Base-by-base conservation (phyloP, 2,329 filamentous ascomycete species). In the Fusarium mexicanum region DNA sequence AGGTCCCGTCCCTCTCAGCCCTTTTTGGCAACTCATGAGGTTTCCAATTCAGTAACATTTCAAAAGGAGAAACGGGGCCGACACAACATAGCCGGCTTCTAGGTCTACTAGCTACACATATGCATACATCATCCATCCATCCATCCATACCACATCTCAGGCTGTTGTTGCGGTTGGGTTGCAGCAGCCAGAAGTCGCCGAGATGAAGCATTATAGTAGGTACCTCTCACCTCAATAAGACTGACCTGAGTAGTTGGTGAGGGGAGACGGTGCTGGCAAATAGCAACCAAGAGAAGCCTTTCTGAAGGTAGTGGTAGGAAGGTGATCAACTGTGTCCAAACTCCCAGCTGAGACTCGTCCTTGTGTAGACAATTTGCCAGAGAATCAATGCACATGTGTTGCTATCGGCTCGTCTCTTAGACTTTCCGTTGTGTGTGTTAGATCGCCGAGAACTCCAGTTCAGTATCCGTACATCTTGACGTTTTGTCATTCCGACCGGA, bases 41-140 rank as follows among this genome's bases (percentile, higher is more conserved):
- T 73, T 67, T 73, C 54, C 22, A 51, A 71, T 53, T 74, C 59
- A 68, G 44, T 55, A 57, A 71, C 71, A 61, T 67, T 67, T 58
- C 61, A 47, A 60, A 73, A 58, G 67, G 35, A 70, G 63, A 58
- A 71, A 62, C 66, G 46, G 67, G 59, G 58, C 69, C 63, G 67
- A 50, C 53, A 58, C 61, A 53, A 37, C 51, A 67, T 54, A 41
- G 38, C 40, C 44, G 37, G 38, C 46, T 18, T 41, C 53, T 46
- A 29, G 55, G 31, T 35, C 40, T 22, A 40, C 44, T 50, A n/a
- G 55, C n/a, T 59, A 48, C 46, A 20, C 47, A 26, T 20, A 31
- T 16, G 14, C 47, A 50, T 50, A 16, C 46, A 29, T 22, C 26
- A 31, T 31, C 46, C 31, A 35, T 24, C 29, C 29, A 38, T 54